Base-by-base conservation (phyloP, 768 basidiomycete genomes). In the Phaffia tasmanica region DNA sequence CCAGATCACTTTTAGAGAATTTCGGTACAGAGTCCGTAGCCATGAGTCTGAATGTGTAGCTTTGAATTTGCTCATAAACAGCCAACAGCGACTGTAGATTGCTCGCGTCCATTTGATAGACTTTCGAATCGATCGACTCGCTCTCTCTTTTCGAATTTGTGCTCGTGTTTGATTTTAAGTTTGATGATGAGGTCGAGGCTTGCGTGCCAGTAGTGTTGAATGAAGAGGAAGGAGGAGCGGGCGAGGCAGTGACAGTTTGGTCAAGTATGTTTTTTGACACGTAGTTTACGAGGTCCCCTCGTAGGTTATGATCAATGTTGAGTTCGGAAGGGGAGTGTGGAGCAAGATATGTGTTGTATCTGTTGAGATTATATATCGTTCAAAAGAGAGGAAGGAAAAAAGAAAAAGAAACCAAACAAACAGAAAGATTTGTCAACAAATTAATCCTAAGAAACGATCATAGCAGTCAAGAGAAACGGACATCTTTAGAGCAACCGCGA, bases 11-110 rank as follows among this genome's bases (percentile, higher is more conserved):
- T 42, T 11, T 42, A 4, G 35, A 42, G 35, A 42, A 42, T 82
- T 94, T 94, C 18, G 95, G 95, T n/a, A 99, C 87, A 8, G 94
- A 97, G 76, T 99, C 95, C 64, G 93, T 94, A 21, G 95, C 92
- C 89, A 99, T 94, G 72, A 99, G 75, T 57, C 94, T 84, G 81
- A 98, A 98, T 70, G 98, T 91, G 73, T 98, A 93, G 25, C 82
- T 86, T 78, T 98, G 95, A 64, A 99, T 99, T 65, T 93, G 85
- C 76, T 93, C 93, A 76, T 98, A 99, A 71, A 97, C 77, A 71
- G 83, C 80, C 71, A 99, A 89, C 82, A 98, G 87, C 54, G 84
- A 88, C 78, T 94, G 91, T 54, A 99, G 79, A 76, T 98, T 94
- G 50, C 89, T 97, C 23, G 95, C 94, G 69, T 94, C 92, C 81